Evolutionary conservation across 1,284 basidiomycete genomes (phyloP), one percentile per base, ranked within the genome.

Genomic region (Cutaneotrichosporon sp.): DNA sequence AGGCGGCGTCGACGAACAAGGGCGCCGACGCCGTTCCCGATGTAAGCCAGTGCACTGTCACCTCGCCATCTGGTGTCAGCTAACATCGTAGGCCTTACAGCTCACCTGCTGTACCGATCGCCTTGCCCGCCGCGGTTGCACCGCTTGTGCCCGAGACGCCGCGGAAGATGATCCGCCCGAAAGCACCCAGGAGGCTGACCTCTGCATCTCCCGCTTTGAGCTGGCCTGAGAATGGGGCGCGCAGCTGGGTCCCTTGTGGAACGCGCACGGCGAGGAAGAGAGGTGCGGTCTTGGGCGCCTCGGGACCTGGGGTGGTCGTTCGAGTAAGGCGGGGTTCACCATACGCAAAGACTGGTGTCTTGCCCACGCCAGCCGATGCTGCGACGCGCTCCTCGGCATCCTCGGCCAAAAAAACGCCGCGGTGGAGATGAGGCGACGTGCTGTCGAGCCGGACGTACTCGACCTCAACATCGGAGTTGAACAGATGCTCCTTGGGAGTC

Each of bases 291-390:
- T 13, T 31, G 1, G 60, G 55, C 1, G 31, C n/a, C 3, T 49
- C 22, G 20, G 10, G 4, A 1, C 60, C 52, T 0, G 60, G 51
- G 1, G 10, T 10, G 4, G 13, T 4, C 2, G 34, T 25, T 11
- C 51, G 55, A 16, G 60, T 58, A 11, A 62, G 36, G 0, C 60
- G 50, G 27, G 46, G 52, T 42, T 62, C 60, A 45, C 51, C 56
- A 18, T 58, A 62, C 4, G 51, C 55, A 16, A 61, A 56, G 9
- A 53, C 50, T 4, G 60, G 27, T 1, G 33, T 22, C 3, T n/a
- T 33, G 7, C 53, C 46, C 0, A 14, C 10, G 9, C 13, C 20
- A 13, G 16, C 10, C 10, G 16, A 55, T 7, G 11, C 10, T 9
- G 50, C 50, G 6, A 61, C 34, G 7, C 38, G 31, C 4, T 27